Evolutionary conservation across 331 rosid species (phyloP).

Genomic region (Acacia concinna): DNA sequence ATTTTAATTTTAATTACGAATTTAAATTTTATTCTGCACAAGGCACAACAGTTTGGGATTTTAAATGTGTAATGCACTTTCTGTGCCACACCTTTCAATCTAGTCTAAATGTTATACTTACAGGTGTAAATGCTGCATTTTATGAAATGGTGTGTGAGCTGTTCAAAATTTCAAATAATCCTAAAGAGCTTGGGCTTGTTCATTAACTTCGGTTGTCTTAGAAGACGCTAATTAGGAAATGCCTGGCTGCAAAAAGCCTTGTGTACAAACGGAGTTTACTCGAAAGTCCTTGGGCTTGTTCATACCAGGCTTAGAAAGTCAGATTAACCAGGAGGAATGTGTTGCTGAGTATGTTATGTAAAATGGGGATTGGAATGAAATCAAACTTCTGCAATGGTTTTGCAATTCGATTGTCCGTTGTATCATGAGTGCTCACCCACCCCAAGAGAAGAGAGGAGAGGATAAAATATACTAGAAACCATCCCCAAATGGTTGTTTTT

Average conservation of each 20-base stretch:
- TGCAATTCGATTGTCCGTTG: too few relatives aligned
- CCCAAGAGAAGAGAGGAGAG: too few relatives aligned
- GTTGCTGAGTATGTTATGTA: too few relatives aligned
- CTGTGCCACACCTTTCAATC: neutral
- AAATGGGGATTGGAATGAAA: too few relatives aligned
- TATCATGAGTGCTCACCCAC: too few relatives aligned
- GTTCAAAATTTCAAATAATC: neutral
- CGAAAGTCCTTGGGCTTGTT: too few relatives aligned
- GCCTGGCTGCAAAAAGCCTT: neutral
- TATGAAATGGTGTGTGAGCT: neutral
- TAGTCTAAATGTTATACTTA: neutral
- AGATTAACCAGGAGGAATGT: too few relatives aligned
- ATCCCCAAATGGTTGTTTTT: too few relatives aligned
- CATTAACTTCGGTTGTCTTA: neutral
- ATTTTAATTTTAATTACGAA: slow-evolving; percentile 2
- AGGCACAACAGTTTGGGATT: neutral
- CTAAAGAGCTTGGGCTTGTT: neutral
- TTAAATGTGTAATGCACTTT: neutral
- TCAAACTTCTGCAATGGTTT: too few relatives aligned
- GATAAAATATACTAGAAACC: too few relatives aligned
- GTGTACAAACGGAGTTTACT: too few relatives aligned
- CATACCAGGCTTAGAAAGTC: too few relatives aligned
- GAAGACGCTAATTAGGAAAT: neutral
- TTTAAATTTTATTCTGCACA: neutral
- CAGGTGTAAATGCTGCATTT: neutral